A percentile compares a stretch with the other conserved stretches of the same genome.
phyloP scores from a whole-genome alignment of 1,284 basidiomycete genomes.

The Cryptococcus sp. region DNA sequence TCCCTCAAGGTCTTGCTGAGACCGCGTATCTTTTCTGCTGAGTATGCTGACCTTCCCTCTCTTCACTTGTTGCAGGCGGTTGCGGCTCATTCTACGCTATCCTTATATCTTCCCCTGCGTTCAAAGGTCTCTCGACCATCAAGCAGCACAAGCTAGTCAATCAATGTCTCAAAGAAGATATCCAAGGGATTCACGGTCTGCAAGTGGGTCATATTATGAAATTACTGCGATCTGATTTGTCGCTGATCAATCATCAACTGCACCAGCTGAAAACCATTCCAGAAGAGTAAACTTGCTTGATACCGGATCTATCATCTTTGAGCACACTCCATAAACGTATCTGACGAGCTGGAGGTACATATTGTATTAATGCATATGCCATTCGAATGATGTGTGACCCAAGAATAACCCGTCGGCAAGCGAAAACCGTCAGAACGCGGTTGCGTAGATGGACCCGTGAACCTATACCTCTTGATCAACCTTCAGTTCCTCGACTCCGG shows the following conservation, averaged over 20 bases:
- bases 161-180: slow-evolving; percentile 82
- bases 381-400: not conserved
- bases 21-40: slow-evolving; percentile 4
- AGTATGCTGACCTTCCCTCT: not conserved
- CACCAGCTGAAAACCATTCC: slow-evolving; percentile 46
- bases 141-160: slow-evolving; percentile 96
- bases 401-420: too few species aligned
- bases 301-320: too few species aligned
- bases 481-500: slow-evolving; percentile 24
- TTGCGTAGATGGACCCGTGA: too few species aligned
- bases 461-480: slow-evolving; percentile 5
- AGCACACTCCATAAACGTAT: not conserved
- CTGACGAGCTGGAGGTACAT: not conserved
- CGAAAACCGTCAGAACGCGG: too few species aligned
- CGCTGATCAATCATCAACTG: slow-evolving; percentile 2
- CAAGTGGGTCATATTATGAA: slow-evolving; percentile 65
- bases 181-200: slow-evolving; percentile 88
- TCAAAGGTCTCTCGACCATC: slow-evolving; percentile 81
- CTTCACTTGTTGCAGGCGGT: slow-evolving; percentile 64
- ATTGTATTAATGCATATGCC: not conserved
- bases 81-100: slow-evolving; percentile 97
- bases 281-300: slow-evolving; percentile 26
- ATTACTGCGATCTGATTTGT: slow-evolving; percentile 10
- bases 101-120: slow-evolving; percentile 75
- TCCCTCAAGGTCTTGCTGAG: not conserved